Evolutionary conservation across 345 rosid genomes (phyloP).

Genomic region (Heritiera fomes): DNA sequence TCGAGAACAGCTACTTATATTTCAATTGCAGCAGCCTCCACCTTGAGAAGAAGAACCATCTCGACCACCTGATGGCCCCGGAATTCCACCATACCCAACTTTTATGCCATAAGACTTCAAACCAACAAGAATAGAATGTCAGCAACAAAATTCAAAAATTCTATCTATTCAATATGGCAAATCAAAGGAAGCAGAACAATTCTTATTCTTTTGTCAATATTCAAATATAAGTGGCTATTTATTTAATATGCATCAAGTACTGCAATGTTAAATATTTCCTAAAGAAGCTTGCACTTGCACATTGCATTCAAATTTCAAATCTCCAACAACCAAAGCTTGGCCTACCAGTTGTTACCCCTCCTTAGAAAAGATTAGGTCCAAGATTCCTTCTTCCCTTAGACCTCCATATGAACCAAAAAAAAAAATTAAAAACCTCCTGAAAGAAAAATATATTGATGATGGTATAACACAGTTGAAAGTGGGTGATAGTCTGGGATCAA

Average conservation of each 20-base stretch:
- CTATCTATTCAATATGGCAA: not conserved
- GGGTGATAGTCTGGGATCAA: not conserved
- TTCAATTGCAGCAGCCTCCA: conserved; percentile 89
- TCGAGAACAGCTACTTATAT: not conserved
- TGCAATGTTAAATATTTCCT: not conserved
- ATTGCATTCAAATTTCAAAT: not conserved
- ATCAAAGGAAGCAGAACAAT: conserved; percentile 10
- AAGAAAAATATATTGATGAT: not conserved
- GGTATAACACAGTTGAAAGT: not conserved
- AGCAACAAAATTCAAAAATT: conserved; percentile 14
- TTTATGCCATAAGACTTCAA: conserved; percentile 91
- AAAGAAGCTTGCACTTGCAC: not conserved
- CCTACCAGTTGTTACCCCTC: too few species aligned
- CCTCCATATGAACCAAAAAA: too few species aligned
- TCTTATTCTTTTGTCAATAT: conserved; percentile 1
- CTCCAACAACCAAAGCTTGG: too few species aligned
- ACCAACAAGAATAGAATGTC: conserved; percentile 8
- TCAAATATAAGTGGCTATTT: not conserved
- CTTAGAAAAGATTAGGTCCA: too few species aligned
- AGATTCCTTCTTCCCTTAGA: too few species aligned
- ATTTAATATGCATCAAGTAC: not conserved
- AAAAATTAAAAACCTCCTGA: not conserved
- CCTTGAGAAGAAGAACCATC: conserved; percentile 78
- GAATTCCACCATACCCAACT: conserved; percentile 94
- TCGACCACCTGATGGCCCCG: conserved; percentile 91